phyloP scores from a whole-genome alignment of 202 grass and related monocot species.

The Zoysia matrella region DNA sequence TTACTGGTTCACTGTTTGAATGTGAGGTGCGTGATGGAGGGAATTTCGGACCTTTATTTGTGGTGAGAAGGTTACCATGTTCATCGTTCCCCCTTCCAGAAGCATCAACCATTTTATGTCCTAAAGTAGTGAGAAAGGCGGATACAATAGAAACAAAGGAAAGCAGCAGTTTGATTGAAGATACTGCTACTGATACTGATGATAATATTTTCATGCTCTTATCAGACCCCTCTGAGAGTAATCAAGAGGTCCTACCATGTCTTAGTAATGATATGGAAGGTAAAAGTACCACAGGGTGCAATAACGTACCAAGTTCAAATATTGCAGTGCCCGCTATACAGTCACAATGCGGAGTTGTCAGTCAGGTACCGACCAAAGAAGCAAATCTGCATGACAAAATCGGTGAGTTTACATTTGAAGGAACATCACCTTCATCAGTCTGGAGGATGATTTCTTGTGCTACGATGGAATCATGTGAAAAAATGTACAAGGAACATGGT shows the following conservation, averaged over 20 bases:
- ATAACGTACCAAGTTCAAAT: slow-evolving; percentile 36
- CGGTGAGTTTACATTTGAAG: slow-evolving; percentile 86
- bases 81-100: slow-evolving; percentile 69
- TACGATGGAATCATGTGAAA: slow-evolving; percentile 74
- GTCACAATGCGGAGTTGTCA: slow-evolving; percentile 39
- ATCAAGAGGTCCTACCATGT: slow-evolving; percentile 40
- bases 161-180: slow-evolving; percentile 55
- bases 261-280: slow-evolving; percentile 19
- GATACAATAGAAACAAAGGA: slow-evolving; percentile 72
- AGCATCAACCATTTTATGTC: slow-evolving; percentile 72
- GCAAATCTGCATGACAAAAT: slow-evolving; percentile 67
- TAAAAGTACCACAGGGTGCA: slow-evolving; percentile 47
- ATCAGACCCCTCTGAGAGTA: slow-evolving; percentile 56
- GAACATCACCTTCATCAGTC: slow-evolving; percentile 69
- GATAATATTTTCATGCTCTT: slow-evolving; percentile 77
- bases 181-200: slow-evolving; percentile 58
- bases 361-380: slow-evolving; percentile 42
- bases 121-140: slow-evolving; percentile 60
- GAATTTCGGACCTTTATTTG: slow-evolving; percentile 79
- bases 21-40: slow-evolving; percentile 84
- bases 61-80: slow-evolving; percentile 81
- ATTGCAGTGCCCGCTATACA: slow-evolving; percentile 6
- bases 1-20: slow-evolving; percentile 96
- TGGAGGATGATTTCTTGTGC: slow-evolving; percentile 88
- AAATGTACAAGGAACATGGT: slow-evolving; percentile 80